Base-by-base conservation (phyloP, 192 early-diverging fungal species). In the Chytriomyces sp. region DNA sequence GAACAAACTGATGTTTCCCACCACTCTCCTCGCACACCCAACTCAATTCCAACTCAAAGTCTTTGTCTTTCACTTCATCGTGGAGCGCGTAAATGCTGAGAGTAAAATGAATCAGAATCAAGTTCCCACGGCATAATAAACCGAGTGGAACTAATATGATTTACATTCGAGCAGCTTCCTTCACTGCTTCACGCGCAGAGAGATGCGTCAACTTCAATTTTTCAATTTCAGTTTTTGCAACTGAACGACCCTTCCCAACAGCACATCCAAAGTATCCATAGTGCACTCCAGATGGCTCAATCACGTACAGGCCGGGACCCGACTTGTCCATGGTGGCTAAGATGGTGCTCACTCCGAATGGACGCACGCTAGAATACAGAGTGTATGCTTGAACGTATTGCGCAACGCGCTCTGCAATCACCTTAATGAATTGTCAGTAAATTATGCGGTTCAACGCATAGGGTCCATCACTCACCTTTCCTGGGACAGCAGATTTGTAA, bases 141-240 rank as follows among this genome's bases (percentile, higher is more conserved):
- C 26, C 61, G 64, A 63, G 69, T 13, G 61, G 9, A 62, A 70
- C 13, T 5, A 43, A 20, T 44, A 45, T 16, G 67, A 7, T 60
- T 28, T 45, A 64, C 50, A 74, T 11, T 82, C 94, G 87, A 4
- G 97, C 95, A 45, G 95, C 95, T 66, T 96, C 92, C 85, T 94
- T 96, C 49, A 96, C 93, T n/a, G 95, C 97, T 69, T 98, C 93
- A 44, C 90, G 90, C 72, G 85, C 85, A 16, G 90, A 89, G 83
- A 99, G 82, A 57, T 94, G 89, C n/a, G 86, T 84, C 46, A 98
- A 82, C 67, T 98, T 94, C 49, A 99, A 86, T 83, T 98, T 99
- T 75, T 99, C 98, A 73, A 99, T 91, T 82, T 98, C 98, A n/a
- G 98, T 97, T 85, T 97, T 98, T 67, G 97, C 98, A 23, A 94